These are phyloP conservation scores for Ceratocystis diversiconidia DNA, from an alignment of 2,329 filamentous ascomycete species.

Conservation along the genomic window DNA sequence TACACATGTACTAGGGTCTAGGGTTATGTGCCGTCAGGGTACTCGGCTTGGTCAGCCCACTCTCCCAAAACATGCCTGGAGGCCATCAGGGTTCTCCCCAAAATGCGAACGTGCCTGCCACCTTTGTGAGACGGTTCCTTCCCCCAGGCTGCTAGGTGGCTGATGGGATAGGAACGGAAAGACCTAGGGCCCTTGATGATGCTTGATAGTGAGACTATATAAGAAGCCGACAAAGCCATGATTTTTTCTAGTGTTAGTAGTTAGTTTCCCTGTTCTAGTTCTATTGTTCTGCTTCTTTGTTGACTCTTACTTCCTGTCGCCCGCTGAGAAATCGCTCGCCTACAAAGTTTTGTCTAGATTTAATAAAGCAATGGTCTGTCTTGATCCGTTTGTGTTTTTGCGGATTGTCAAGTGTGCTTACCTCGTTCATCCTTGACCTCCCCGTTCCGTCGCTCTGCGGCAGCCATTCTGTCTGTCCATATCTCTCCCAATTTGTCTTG, in stretches of 20 bases:
- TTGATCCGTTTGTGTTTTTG: background rate
- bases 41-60: background rate
- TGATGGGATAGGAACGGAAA: background rate
- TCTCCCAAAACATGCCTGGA: background rate
- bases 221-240: no score
- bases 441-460: background rate
- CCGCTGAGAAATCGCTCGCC: background rate
- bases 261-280: background rate
- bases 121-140: background rate
- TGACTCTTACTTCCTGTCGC: background rate
- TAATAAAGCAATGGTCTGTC: background rate
- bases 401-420: background rate
- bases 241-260: background rate
- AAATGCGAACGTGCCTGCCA: background rate
- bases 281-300: background rate
- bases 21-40: background rate
- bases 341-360: background rate
- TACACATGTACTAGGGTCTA: background rate
- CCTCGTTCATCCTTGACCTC: background rate
- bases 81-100: constrained; percentile 7
- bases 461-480: background rate
- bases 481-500: background rate
- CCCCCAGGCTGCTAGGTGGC: background rate
- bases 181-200: no score
- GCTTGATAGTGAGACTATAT: no score